These are phyloP conservation scores for Calonectria henricotiae DNA, from an alignment of 2,329 filamentous ascomycete genomes.

Conservation along the genomic window DNA sequence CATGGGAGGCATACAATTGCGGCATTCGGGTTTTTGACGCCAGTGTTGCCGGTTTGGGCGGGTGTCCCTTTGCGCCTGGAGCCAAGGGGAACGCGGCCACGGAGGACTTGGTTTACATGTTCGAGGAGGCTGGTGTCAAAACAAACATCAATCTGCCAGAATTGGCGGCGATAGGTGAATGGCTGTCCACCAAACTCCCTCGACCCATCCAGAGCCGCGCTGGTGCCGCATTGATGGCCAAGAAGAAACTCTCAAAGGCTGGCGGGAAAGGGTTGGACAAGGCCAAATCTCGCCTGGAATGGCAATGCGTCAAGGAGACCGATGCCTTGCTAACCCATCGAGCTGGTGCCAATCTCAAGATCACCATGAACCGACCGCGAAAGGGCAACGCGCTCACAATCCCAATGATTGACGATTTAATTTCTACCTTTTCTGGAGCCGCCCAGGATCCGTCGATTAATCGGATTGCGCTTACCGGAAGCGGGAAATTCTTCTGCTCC, in stretches of 20 bases:
- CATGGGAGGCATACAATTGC: conserved; percentile 74
- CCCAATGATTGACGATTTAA: conserved; percentile 57
- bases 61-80: conserved; percentile 36
- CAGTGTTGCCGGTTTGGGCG: conserved; percentile 35
- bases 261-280: neutral
- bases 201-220: conserved; percentile 66
- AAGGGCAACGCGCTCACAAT: conserved; percentile 61
- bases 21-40: conserved; percentile 79
- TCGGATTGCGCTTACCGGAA: conserved; percentile 58
- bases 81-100: conserved; percentile 35
- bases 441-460: conserved; percentile 51
- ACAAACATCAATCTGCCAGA: conserved; percentile 69
- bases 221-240: conserved; percentile 59
- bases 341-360: conserved; percentile 50
- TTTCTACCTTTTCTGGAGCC: conserved; percentile 49
- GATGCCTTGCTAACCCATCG: conserved; percentile 52
- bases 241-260: neutral
- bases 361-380: conserved; percentile 55
- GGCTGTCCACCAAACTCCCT: conserved; percentile 70
- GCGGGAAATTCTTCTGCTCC: conserved; percentile 60
- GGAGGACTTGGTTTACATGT: conserved; percentile 36
- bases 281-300: conserved; percentile 15
- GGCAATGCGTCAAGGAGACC: conserved; percentile 28
- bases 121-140: conserved; percentile 20
- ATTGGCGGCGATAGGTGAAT: conserved; percentile 71